A percentile compares a stretch with the other conserved stretches of the same genome.
Evolutionary conservation across 192 early-diverging fungal genomes (phyloP).

Genomic region (Coemansia nantahalensis): DNA sequence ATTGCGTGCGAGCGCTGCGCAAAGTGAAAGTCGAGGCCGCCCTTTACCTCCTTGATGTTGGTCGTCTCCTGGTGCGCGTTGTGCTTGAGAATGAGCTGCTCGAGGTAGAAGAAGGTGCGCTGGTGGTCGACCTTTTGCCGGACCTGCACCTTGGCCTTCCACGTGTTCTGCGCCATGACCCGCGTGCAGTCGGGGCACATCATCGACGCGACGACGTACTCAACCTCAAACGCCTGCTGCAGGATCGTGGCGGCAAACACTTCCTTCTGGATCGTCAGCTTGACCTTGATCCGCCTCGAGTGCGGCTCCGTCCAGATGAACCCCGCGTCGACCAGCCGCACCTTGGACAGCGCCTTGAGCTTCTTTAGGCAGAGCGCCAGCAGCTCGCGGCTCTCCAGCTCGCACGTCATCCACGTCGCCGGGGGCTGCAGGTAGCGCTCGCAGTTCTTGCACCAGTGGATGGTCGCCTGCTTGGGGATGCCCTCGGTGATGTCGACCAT

Average conservation of each 20-base stretch:
- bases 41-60: conserved; percentile 96
- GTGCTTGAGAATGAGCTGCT: conserved; percentile 98
- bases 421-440: conserved; percentile 98
- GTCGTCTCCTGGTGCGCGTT: conserved; percentile 95
- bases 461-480: conserved; percentile 93
- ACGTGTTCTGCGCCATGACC: conserved; percentile 95
- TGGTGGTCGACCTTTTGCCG: conserved; percentile 98
- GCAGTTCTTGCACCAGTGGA: conserved; percentile 96
- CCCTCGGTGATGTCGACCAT: conserved; percentile 98
- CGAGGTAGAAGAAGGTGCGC: conserved; percentile 96
- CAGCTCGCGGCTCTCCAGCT: conserved; percentile 88
- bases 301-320: conserved; percentile 99
- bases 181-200: conserved; percentile 95
- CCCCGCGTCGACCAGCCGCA: conserved; percentile 93
- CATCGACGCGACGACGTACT: conserved; percentile 88
- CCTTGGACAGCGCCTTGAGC: conserved; percentile 86
- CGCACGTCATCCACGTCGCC: conserved; percentile 79
- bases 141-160: conserved; percentile 97
- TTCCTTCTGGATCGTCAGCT: conserved; percentile 99
- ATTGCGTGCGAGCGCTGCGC: conserved; percentile 83
- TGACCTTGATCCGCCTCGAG: conserved; percentile 91
- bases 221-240: conserved; percentile 95
- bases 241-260: conserved; percentile 92
- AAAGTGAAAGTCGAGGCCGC: conserved; percentile 98
- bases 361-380: conserved; percentile 91